Conservation (phyloP, 352 stramenopile genomes). For the Halophytophthora batemanensis region DNA sequence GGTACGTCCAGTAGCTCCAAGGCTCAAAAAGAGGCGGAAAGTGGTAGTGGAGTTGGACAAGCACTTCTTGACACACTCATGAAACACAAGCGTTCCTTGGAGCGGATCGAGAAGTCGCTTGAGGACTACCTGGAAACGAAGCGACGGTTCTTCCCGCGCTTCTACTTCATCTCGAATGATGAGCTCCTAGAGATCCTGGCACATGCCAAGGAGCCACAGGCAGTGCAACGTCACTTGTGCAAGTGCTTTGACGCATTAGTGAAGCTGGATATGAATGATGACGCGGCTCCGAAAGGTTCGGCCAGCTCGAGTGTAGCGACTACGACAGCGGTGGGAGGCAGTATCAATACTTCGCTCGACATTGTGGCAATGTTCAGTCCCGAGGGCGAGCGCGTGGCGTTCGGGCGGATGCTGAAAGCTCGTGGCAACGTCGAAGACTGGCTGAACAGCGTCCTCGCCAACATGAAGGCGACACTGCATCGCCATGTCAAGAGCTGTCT, state of each 20-base stretch:
- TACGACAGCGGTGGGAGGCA: background rate
- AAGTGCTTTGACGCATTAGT: constrained; percentile 86
- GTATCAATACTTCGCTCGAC: constrained; percentile 31
- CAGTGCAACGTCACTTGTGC: constrained; percentile 75
- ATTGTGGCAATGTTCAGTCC: constrained; percentile 80
- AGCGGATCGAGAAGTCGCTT: constrained; percentile 76
- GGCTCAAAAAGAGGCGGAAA: constrained; percentile 9
- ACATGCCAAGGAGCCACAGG: constrained; percentile 73
- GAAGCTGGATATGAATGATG: constrained; percentile 72
- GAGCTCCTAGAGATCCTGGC: constrained; percentile 83
- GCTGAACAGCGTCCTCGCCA: constrained; percentile 66
- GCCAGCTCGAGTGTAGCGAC: background rate
- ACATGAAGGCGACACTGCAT: constrained; percentile 74
- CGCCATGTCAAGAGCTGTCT: constrained; percentile 73
- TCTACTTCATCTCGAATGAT: constrained; percentile 89
- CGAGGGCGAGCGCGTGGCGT: constrained; percentile 76
- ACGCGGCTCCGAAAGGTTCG: constrained; percentile 12
- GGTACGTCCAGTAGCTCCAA: constrained; percentile 16
- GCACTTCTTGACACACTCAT: constrained; percentile 55
- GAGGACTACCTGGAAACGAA: constrained; percentile 86
- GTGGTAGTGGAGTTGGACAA: constrained; percentile 24
- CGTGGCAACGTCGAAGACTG: constrained; percentile 88
- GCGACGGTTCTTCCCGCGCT: constrained; percentile 77
- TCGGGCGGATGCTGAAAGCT: constrained; percentile 75
- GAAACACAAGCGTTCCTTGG: constrained; percentile 70